Base-by-base conservation (phyloP, 2,329 filamentous ascomycete genomes). In the Diaporthe vexans region DNA sequence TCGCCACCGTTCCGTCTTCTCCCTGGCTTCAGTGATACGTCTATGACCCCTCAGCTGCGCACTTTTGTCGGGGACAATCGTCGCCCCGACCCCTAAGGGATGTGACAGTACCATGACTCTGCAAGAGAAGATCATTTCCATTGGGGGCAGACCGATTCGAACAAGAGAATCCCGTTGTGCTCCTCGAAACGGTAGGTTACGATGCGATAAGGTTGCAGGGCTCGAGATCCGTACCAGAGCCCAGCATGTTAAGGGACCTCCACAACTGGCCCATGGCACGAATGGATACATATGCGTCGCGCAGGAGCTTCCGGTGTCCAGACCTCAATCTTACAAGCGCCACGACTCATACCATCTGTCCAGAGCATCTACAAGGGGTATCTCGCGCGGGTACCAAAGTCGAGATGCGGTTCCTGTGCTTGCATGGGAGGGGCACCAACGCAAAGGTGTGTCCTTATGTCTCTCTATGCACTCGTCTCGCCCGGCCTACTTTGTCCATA, bases 221-320 rank as follows among this genome's bases (percentile, higher is more conserved):
- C 59, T 65, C 59, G 59, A 65, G 40, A 51, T 65, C 59, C 26
- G 59, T 65, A 65, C 59, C 43, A 65, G 59, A 65, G n/a, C 17
- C 40, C 43, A 11, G 59, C 3, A 48, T 48, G 24, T 29, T n/a
- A 24, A 48, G 43, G 26, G 40, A 13, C 59, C 59, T 65, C 43
- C 59, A 65, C 59, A 51, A 48, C 26, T 48, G 40, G 43, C 26
- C 48, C 43, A 33, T 35, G 19, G 48, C 48, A 26, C 19, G 59
- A n/a, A 65, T 65, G 59, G 59, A 51, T 65, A 65, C 59, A 65
- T 65, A 65, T 65, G 59, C 43, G 33, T n/a, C 19, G 33, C 40
- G 59, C 19, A 65, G 26, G 43, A 65, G 59, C 43, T 35, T 40
- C 59, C 26, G 51, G 59, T 3, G 24, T 33, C 43, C 15, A 29